These are phyloP conservation scores for Oehlia diaphana DNA, from an alignment of 192 early-diverging fungal species.

Conservation along the genomic window DNA sequence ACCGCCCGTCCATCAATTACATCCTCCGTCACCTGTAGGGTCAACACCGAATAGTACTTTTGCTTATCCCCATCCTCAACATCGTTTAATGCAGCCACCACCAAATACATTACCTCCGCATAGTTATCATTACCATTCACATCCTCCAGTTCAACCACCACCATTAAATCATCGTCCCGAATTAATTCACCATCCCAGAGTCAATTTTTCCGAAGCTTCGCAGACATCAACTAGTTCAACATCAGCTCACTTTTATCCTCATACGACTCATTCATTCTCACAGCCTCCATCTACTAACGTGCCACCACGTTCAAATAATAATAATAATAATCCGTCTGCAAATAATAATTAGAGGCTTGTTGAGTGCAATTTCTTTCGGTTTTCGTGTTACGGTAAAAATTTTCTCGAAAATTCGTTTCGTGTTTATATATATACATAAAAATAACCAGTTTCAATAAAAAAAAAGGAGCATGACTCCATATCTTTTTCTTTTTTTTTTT, in stretches of 20 bases:
- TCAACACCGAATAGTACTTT: background rate
- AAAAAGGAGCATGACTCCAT: no score
- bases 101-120: background rate
- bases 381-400: no score
- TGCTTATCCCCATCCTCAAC: background rate
- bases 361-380: background rate
- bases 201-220: background rate
- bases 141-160: slow-evolving; percentile 9
- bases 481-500: no score
- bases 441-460: no score
- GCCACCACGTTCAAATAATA: background rate
- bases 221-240: background rate
- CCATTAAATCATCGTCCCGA: slow-evolving; percentile 22
- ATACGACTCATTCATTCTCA: slow-evolving; percentile 2
- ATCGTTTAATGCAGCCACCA: background rate
- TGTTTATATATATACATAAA: no score
- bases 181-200: slow-evolving; percentile 8
- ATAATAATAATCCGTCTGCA: background rate
- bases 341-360: slow-evolving; percentile 4
- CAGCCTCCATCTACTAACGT: background rate
- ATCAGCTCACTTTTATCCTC: slow-evolving; percentile 1
- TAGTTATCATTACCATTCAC: background rate
- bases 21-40: slow-evolving; percentile 9
- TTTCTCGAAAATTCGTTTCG: no score
- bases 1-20: slow-evolving; percentile 10